phyloP scores from a whole-genome alignment of 148 eudicot species.

The Rheum nobile region DNA sequence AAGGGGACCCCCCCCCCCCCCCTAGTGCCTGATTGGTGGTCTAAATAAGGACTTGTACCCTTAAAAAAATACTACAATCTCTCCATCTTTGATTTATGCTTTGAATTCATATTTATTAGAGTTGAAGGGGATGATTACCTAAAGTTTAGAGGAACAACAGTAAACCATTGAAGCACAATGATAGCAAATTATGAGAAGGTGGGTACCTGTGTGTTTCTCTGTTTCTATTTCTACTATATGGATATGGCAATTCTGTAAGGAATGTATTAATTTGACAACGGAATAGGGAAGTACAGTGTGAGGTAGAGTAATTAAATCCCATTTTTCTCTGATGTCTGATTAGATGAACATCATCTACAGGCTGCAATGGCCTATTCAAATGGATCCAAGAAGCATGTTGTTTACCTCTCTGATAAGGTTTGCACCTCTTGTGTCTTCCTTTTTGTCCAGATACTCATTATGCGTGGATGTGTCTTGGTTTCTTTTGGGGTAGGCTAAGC shows the following conservation, averaged over 20 bases:
- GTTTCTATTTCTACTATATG: neutral
- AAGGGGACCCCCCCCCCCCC: too few species aligned
- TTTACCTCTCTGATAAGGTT: too few species aligned
- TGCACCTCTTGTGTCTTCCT: constrained; percentile 5
- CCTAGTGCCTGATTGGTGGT: too few species aligned
- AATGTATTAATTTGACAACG: neutral
- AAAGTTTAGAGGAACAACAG: constrained; percentile 45
- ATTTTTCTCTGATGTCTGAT: neutral
- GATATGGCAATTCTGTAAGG: neutral
- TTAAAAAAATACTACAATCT: too few species aligned
- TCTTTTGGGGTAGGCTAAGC: too few species aligned
- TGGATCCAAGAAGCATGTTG: constrained; percentile 57
- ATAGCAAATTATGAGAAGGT: constrained; percentile 75
- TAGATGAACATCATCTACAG: constrained; percentile 24
- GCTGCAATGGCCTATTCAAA: constrained; percentile 77
- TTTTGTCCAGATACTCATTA: neutral
- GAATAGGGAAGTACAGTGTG: neutral
- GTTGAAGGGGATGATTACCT: constrained; percentile 69
- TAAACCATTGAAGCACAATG: constrained; percentile 64
- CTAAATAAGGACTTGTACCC: too few species aligned
- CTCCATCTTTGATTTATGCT: neutral
- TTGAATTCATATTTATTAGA: constrained; percentile 17
- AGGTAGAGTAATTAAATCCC: neutral
- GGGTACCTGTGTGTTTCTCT: neutral
- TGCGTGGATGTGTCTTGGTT: constrained; percentile 4